These are phyloP conservation scores for Colletotrichum gigasporum DNA, from an alignment of 2,329 filamentous ascomycete species.

Conservation along the genomic window DNA sequence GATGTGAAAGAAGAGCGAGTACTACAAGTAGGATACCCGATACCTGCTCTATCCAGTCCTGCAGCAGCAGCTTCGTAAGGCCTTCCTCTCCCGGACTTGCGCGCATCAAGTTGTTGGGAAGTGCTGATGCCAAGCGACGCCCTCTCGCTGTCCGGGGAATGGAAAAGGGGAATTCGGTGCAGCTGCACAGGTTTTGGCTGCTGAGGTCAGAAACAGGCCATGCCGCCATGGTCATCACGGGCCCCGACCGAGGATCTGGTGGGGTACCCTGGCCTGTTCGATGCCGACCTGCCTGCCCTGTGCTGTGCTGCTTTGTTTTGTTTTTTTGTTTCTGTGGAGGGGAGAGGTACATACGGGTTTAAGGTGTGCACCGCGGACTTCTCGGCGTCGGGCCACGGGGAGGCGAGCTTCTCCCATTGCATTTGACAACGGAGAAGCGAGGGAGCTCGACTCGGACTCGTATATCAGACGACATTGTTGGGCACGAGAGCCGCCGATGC, in stretches of 20 bases:
- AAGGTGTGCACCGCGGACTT: background rate
- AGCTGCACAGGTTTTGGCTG: background rate
- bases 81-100: too few species aligned
- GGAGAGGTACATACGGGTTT: background rate
- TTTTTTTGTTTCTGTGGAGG: background rate
- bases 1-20: too few species aligned
- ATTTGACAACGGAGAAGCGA: background rate
- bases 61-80: background rate
- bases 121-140: background rate
- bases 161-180: background rate
- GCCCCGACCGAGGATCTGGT: constrained; percentile 10
- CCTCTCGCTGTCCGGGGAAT: background rate
- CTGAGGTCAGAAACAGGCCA: constrained; percentile 11
- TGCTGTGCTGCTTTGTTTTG: background rate
- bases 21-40: background rate
- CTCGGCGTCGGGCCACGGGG: background rate
- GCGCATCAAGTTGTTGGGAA: background rate
- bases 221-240: constrained; percentile 7
- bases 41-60: background rate
- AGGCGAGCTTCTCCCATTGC: background rate
- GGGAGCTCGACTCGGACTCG: background rate
- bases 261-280: constrained; percentile 7
- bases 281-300: background rate
- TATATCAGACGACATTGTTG: background rate
- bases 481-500: background rate